Evolutionary conservation across 805 yeast species (phyloP).

Genomic region (Nakazawaea ishiwadae): DNA sequence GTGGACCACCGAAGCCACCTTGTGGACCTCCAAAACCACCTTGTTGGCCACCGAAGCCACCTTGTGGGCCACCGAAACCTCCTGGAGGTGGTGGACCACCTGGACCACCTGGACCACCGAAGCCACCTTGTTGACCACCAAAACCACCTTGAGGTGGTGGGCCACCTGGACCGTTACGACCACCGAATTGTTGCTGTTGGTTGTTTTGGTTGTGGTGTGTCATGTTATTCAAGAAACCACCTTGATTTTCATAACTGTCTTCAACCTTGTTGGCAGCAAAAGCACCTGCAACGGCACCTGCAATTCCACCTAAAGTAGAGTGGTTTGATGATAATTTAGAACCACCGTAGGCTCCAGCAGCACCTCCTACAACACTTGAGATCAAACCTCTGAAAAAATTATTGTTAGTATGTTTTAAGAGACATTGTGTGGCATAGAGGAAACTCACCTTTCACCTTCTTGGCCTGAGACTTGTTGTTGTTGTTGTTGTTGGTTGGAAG

Average conservation of each 20-base stretch:
- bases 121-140: constrained; percentile 17
- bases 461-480: constrained; percentile 24
- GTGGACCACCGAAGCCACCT: constrained; percentile 12
- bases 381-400: constrained; percentile 31
- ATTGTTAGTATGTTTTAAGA: neutral
- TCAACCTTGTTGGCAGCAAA: constrained; percentile 46
- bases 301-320: constrained; percentile 38
- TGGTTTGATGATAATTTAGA: constrained; percentile 36
- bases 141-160: constrained; percentile 13
- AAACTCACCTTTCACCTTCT: constrained; percentile 19
- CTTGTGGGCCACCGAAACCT: constrained; percentile 13
- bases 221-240: neutral
- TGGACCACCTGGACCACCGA: constrained; percentile 10
- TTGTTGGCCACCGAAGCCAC: constrained; percentile 13
- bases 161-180: constrained; percentile 5
- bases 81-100: constrained; percentile 14
- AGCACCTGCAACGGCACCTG: constrained; percentile 56
- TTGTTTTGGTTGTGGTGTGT: constrained; percentile 16
- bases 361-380: constrained; percentile 44
- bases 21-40: constrained; percentile 13
- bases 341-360: constrained; percentile 52
- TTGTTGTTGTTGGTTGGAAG: constrained; percentile 26
- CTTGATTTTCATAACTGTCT: constrained; percentile 28
- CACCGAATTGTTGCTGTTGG: constrained; percentile 15
- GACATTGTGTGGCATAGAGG: neutral